These are phyloP conservation scores for Thalassiosira livingstoniorum DNA, from an alignment of 352 stramenopile genomes.

Conservation along the genomic window DNA sequence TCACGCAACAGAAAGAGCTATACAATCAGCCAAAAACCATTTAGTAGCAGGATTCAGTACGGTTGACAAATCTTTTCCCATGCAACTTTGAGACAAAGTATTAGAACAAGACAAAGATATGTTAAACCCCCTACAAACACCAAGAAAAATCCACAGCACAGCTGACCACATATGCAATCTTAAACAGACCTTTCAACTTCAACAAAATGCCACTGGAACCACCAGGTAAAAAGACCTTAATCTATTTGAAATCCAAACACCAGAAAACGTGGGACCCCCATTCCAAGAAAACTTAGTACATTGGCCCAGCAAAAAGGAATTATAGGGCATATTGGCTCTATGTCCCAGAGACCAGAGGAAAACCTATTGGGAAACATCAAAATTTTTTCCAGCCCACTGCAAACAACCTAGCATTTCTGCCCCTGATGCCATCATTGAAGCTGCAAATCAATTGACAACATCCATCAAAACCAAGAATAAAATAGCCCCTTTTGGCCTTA, in stretches of 20 bases:
- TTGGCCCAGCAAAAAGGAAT: neutral
- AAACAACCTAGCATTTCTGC: neutral
- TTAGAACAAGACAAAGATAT: conserved; percentile 53
- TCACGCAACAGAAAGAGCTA: conserved; percentile 56
- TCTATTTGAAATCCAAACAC: neutral
- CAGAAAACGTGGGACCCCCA: neutral
- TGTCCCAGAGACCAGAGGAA: neutral
- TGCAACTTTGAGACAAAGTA: conserved; percentile 51
- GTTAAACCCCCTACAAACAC: conserved; percentile 47
- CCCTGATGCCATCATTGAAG: neutral
- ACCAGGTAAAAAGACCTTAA: conserved; percentile 19
- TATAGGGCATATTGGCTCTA: neutral
- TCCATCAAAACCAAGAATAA: neutral
- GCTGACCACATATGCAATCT: conserved; percentile 37
- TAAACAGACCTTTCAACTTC: conserved; percentile 50
- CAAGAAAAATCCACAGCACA: conserved; percentile 30
- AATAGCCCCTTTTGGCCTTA: neutral
- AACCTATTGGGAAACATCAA: neutral
- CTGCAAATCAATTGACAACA: neutral
- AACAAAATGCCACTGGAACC: conserved; percentile 34
- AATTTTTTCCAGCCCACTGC: conserved; percentile 1
- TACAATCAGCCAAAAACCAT: conserved; percentile 65
- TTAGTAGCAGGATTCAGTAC: conserved; percentile 49
- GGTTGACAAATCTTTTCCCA: conserved; percentile 26
- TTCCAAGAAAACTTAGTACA: neutral